These are phyloP conservation scores for Starmerella tilneyi DNA, from an alignment of 805 yeast genomes.

Conservation along the genomic window DNA sequence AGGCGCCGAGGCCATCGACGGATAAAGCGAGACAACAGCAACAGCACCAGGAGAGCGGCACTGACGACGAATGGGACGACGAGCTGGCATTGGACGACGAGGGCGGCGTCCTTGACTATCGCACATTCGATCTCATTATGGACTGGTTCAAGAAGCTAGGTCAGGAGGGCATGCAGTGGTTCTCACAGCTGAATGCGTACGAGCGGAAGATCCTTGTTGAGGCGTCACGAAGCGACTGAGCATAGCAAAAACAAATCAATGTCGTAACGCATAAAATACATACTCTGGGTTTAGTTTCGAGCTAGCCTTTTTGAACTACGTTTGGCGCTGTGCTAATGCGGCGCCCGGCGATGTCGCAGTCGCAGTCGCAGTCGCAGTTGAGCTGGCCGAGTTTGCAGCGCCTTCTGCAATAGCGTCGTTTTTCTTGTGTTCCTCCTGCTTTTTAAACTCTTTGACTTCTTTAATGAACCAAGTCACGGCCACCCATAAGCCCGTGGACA, in stretches of 20 bases:
- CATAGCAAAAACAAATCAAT: neutral
- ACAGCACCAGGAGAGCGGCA: conserved; percentile 27
- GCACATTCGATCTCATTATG: conserved; percentile 23
- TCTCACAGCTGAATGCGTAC: conserved; percentile 15
- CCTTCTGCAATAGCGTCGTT: neutral
- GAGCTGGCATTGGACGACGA: conserved; percentile 25
- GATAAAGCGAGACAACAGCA: conserved; percentile 17
- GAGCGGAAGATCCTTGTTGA: conserved; percentile 19
- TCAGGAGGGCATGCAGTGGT: conserved; percentile 18
- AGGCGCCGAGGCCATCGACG: conserved; percentile 41
- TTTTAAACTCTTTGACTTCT: conserved; percentile 34
- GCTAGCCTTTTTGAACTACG: too few species aligned
- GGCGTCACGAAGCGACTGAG: conserved; percentile 5
- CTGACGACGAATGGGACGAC: conserved; percentile 36
- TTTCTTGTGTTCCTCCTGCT: neutral
- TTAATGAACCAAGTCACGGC: conserved; percentile 78
- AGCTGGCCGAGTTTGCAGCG: too few species aligned
- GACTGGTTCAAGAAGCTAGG: conserved; percentile 27
- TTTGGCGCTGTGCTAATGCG: too few species aligned
- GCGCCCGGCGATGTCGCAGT: too few species aligned
- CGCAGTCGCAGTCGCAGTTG: too few species aligned
- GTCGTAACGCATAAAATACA: too few species aligned
- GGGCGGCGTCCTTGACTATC: conserved; percentile 24
- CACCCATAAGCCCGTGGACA: conserved; percentile 61
- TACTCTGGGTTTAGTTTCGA: neutral